A percentile compares a stretch with the other conserved stretches of the same genome.
Evolutionary conservation across 2,329 filamentous ascomycete genomes (phyloP).

Genomic region (Ophiosphaerella korrae): DNA sequence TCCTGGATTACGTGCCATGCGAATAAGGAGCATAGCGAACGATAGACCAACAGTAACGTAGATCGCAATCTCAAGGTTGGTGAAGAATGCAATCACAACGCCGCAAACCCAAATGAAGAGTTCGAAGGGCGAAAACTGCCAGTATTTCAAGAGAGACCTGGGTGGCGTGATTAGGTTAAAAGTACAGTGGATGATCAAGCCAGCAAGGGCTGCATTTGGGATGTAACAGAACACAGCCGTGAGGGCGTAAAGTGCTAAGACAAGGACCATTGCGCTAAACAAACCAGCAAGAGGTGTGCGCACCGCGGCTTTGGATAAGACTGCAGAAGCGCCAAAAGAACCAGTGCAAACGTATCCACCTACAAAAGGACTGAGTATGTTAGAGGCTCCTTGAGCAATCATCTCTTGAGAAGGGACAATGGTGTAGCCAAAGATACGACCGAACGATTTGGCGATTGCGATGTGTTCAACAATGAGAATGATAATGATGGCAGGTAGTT

Average conservation of each 20-base stretch:
- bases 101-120: constrained; percentile 88
- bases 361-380: constrained; percentile 84
- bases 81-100: constrained; percentile 84
- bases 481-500: constrained; percentile 83
- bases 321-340: constrained; percentile 91
- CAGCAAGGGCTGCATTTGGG: constrained; percentile 76
- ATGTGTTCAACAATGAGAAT: constrained; percentile 94
- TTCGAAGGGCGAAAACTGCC: constrained; percentile 86
- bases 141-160: constrained; percentile 88
- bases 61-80: constrained; percentile 84
- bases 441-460: constrained; percentile 93
- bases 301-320: constrained; percentile 92
- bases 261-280: constrained; percentile 79
- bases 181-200: constrained; percentile 91
- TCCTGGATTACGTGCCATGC: constrained; percentile 48
- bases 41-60: constrained; percentile 82
- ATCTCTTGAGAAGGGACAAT: constrained; percentile 94
- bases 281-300: constrained; percentile 86
- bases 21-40: constrained; percentile 76
- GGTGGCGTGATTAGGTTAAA: constrained; percentile 87
- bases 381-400: constrained; percentile 87
- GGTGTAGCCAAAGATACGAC: constrained; percentile 87
- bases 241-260: constrained; percentile 85
- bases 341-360: constrained; percentile 89
- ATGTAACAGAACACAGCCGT: constrained; percentile 91